Conservation (phyloP, 208 protist species). For the Trypanosoma cruzi region DNA sequence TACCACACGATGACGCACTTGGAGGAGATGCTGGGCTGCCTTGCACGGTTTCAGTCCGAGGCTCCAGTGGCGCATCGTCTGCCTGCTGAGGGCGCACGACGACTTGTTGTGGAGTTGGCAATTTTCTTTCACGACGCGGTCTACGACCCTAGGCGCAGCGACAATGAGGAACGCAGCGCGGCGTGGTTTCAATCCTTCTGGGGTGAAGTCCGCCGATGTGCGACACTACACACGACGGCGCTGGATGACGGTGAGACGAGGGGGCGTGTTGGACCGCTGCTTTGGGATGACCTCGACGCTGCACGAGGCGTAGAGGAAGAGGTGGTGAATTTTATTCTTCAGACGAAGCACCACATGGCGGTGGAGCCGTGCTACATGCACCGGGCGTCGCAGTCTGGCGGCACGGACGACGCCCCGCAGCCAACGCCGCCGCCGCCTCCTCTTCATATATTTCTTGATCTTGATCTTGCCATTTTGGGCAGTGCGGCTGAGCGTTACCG, state of each 20-base stretch:
- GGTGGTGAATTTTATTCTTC: conserved; percentile 37
- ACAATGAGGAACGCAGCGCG: conserved; percentile 78
- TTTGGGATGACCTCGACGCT: conserved; percentile 19
- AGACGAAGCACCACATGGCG: conserved; percentile 46
- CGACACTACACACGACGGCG: background rate
- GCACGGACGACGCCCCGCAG: background rate
- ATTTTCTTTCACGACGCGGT: conserved; percentile 83
- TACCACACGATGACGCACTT: conserved; percentile 78
- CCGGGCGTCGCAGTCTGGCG: background rate
- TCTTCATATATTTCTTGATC: conserved; percentile 61
- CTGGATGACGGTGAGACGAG: background rate
- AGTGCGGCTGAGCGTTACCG: conserved; percentile 25
- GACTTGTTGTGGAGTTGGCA: conserved; percentile 54
- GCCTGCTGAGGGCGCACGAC: background rate
- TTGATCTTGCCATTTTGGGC: conserved; percentile 77
- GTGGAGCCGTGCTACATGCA: conserved; percentile 27
- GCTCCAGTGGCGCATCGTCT: conserved; percentile 5
- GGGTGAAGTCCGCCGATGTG: conserved; percentile 15
- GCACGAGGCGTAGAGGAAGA: conserved; percentile 20
- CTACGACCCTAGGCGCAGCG: conserved; percentile 53
- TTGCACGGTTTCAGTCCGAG: conserved; percentile 23
- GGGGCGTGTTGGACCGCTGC: background rate
- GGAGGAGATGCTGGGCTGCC: conserved; percentile 50
- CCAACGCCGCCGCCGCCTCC: background rate
- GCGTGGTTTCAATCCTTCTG: conserved; percentile 44